Evolutionary conservation across 495 filamentous ascomycete species (phyloP).

Genomic region (Aspergillus campestris): DNA sequence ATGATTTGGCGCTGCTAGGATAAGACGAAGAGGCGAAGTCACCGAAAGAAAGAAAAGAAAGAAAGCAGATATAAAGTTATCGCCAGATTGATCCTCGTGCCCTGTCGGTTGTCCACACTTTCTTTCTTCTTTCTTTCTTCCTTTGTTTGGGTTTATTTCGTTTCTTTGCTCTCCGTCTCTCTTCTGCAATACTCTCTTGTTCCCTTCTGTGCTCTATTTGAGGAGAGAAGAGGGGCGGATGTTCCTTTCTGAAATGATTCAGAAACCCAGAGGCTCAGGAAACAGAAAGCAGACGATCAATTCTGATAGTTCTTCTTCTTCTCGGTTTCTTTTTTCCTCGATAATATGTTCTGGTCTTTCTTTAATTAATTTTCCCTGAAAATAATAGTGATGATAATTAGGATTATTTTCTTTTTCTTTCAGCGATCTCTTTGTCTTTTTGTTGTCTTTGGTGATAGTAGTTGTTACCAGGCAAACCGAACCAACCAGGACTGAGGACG

Average conservation of each 20-base stretch:
- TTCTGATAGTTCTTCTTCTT: background rate
- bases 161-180: background rate
- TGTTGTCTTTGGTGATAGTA: constrained; percentile 24
- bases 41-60: constrained; percentile 7
- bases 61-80: constrained; percentile 12
- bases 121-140: background rate
- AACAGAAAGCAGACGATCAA: too few species aligned
- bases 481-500: constrained; percentile 12
- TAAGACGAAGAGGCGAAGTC: constrained; percentile 7
- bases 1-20: background rate
- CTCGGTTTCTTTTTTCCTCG: constrained; percentile 1
- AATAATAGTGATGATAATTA: background rate
- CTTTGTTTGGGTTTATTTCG: background rate
- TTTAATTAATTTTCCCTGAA: constrained; percentile 13
- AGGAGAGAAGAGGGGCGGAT: too few species aligned
- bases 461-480: constrained; percentile 15
- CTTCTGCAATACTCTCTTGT: background rate
- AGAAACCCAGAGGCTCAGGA: background rate
- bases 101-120: background rate
- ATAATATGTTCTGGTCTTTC: background rate
- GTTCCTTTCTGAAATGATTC: constrained; percentile 3
- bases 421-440: constrained; percentile 10
- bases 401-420: constrained; percentile 12
- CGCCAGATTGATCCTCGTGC: constrained; percentile 1
- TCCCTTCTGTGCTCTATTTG: too few species aligned